Percentiles rank a stretch among this genome's conserved stretches.
Evolutionary conservation across 2,329 filamentous ascomycete genomes (phyloP).

Genomic region (Phaeosphaeriaceae sp.): DNA sequence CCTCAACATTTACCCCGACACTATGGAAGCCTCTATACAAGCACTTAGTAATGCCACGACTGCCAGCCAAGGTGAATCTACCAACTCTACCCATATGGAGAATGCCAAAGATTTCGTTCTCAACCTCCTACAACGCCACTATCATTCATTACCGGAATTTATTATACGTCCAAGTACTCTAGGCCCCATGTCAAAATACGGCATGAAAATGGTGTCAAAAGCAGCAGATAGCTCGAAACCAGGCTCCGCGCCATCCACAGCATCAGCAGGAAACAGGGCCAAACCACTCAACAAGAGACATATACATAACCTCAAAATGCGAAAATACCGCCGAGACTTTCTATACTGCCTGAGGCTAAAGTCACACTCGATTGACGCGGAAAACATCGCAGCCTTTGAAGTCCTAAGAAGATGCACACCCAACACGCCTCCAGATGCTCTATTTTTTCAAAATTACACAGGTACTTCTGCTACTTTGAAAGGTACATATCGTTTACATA

Average conservation of each 20-base stretch:
- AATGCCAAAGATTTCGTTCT: slow-evolving; percentile 24
- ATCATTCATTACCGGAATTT: slow-evolving; percentile 25
- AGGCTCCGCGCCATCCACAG: too few relatives aligned
- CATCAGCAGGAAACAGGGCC: too few relatives aligned
- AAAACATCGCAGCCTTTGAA: slow-evolving; percentile 29
- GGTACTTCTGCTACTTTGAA: too few relatives aligned
- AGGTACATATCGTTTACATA: slow-evolving; percentile 22
- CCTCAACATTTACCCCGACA: too few relatives aligned
- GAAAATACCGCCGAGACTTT: too few relatives aligned
- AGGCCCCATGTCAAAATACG: slow-evolving; percentile 13
- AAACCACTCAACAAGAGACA: not conserved
- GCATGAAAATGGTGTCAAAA: slow-evolving; percentile 22
- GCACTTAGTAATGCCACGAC: too few relatives aligned
- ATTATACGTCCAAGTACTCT: slow-evolving; percentile 14
- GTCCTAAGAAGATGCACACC: slow-evolving; percentile 12
- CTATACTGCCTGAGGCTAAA: too few relatives aligned
- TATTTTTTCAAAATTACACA: too few relatives aligned
- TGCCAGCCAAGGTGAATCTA: too few relatives aligned
- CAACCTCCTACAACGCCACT: slow-evolving; percentile 30
- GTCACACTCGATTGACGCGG: not conserved
- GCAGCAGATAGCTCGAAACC: slow-evolving; percentile 10
- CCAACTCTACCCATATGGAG: slow-evolving; percentile 18
- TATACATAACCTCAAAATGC: too few relatives aligned
- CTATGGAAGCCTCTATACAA: slow-evolving; percentile 6
- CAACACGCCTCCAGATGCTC: not conserved